phyloP scores from a whole-genome alignment of 352 stramenopile genomes.

The Phytophthora melonis region DNA sequence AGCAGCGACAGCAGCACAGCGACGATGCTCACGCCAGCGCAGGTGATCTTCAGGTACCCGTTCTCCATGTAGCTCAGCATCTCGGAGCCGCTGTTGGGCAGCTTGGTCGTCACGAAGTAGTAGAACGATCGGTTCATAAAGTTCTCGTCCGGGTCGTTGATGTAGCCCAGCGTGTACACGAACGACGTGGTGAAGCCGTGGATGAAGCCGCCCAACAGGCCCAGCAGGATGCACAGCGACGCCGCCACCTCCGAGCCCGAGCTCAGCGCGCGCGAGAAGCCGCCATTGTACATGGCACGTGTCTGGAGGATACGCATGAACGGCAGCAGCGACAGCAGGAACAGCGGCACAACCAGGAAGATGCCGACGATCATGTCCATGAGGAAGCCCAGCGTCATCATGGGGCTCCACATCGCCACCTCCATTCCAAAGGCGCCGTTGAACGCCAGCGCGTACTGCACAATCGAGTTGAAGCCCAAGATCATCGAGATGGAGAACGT shows the following conservation, averaged over 20 bases:
- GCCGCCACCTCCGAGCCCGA: conserved; percentile 86
- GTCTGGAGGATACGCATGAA: conserved; percentile 91
- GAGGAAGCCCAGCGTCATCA: conserved; percentile 84
- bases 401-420: conserved; percentile 72
- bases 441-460: conserved; percentile 76
- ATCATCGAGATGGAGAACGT: conserved; percentile 77
- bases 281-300: conserved; percentile 89
- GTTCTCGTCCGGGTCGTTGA: conserved; percentile 75
- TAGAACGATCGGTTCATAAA: conserved; percentile 86
- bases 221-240: conserved; percentile 81
- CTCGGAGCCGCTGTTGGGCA: conserved; percentile 46
- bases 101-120: conserved; percentile 58
- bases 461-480: conserved; percentile 74
- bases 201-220: conserved; percentile 79
- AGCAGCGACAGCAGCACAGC: conserved; percentile 60
- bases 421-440: conserved; percentile 72
- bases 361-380: conserved; percentile 87
- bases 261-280: conserved; percentile 80
- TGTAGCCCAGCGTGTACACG: conserved; percentile 71
- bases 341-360: conserved; percentile 80
- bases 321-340: conserved; percentile 78
- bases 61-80: conserved; percentile 62
- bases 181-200: conserved; percentile 82
- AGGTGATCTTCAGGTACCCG: conserved; percentile 66
- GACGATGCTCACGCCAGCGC: conserved; percentile 59